Conservation (phyloP, 164 flowering plant species). For the Macadamia integrifolia region DNA sequence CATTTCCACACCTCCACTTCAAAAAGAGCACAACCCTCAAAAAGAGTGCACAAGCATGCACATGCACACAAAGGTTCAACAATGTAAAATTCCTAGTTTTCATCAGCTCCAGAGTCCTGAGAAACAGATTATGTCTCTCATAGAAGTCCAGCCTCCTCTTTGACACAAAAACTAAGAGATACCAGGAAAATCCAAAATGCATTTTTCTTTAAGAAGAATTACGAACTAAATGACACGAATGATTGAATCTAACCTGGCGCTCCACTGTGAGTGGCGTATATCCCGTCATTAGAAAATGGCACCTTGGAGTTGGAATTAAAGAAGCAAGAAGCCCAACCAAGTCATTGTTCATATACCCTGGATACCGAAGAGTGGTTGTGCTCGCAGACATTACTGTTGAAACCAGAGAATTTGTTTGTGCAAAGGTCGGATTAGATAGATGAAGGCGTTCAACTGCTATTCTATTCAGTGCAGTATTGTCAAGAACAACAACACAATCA, state of each 20-base stretch:
- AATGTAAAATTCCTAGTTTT: too few relatives aligned
- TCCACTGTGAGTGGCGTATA: slow-evolving; percentile 98
- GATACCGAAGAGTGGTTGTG: slow-evolving; percentile 96
- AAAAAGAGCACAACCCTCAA: too few relatives aligned
- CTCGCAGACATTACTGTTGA: slow-evolving; percentile 99
- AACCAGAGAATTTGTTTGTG: slow-evolving; percentile 95
- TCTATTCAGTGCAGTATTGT: slow-evolving; percentile 92
- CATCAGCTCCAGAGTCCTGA: too few relatives aligned
- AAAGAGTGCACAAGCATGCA: too few relatives aligned
- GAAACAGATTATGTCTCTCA: too few relatives aligned
- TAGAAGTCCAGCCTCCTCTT: too few relatives aligned
- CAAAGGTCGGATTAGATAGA: slow-evolving; percentile 84
- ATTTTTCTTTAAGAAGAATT: neutral
- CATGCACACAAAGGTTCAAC: too few relatives aligned
- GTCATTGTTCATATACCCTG: slow-evolving; percentile 99
- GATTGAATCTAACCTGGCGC: slow-evolving; percentile 66
- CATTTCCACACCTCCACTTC: too few relatives aligned
- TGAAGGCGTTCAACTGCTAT: slow-evolving; percentile 98
- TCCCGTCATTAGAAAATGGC: slow-evolving; percentile 99
- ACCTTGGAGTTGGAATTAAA: slow-evolving; percentile 96
- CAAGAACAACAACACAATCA: slow-evolving; percentile 99
- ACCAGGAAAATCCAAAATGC: too few relatives aligned
- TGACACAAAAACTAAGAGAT: too few relatives aligned
- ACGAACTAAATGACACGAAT: neutral
- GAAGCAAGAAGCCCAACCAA: slow-evolving; percentile 99